Conservation (phyloP, 805 yeast genomes). For the Sugiyamaella smithiae region DNA sequence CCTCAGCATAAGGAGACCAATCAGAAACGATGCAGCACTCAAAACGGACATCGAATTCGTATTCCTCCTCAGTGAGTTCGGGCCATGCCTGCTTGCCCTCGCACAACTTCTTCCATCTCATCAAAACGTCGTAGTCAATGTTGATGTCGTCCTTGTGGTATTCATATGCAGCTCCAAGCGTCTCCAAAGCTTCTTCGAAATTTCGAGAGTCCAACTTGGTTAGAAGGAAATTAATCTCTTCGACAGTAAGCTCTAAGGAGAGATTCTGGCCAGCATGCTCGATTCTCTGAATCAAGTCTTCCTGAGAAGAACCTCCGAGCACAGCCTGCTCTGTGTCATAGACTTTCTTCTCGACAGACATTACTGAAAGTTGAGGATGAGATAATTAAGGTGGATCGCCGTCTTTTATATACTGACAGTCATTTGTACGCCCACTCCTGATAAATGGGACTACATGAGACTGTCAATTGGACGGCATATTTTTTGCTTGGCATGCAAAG, state of each 20-base stretch:
- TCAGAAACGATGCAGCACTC: conserved; percentile 39
- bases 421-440: background rate
- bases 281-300: conserved; percentile 3
- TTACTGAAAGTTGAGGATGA: background rate
- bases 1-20: conserved; percentile 59
- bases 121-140: conserved; percentile 39
- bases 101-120: conserved; percentile 32
- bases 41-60: conserved; percentile 34
- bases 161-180: conserved; percentile 39
- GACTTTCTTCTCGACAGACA: conserved; percentile 3
- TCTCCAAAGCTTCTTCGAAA: conserved; percentile 38
- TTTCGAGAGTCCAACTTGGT: conserved; percentile 4
- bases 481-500: background rate
- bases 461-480: background rate
- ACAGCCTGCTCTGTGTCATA: conserved; percentile 1
- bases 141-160: conserved; percentile 48
- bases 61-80: conserved; percentile 22
- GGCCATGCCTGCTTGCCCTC: conserved; percentile 28
- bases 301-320: background rate
- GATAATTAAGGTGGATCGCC: background rate
- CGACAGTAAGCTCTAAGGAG: background rate
- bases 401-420: background rate
- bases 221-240: conserved; percentile 11
- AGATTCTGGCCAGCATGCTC: conserved; percentile 4
- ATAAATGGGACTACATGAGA: background rate